Base-by-base conservation (phyloP, 163 green algal genomes). In the Scenedesmus sp. region DNA sequence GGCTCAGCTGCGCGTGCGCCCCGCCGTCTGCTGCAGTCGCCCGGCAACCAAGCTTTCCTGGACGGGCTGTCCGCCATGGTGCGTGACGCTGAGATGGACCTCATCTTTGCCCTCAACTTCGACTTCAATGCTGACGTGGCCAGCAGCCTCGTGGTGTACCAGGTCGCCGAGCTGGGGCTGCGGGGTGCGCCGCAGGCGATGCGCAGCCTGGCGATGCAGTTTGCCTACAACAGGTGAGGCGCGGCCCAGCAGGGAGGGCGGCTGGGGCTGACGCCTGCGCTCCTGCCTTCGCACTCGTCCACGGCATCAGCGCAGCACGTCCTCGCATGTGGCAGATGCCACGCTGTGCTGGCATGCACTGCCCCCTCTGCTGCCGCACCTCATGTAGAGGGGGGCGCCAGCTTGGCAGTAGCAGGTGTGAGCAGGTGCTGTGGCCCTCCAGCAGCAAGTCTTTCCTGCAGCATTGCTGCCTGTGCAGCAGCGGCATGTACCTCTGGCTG, bases 91-190 rank as follows among this genome's bases (percentile, higher is more conserved):
- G 85, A 90, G 70, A 72, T 76, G 70, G 61, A 56, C 20, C 30
- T 90, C 22, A 46, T 90, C 24, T 72, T 90, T 5, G 70, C 46
- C 15, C 61, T 84, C 42, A 83, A 83, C 85, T 90, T 90, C 78
- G 85, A 83, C 70, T 84, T 90, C n/a, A 84, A 84, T n/a, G 15
- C 53, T 2, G 85, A 84, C 26, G 68, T 90, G 43, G n/a, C 85
- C 59, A 42, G 30, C 42, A 83, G 42, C 51, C 51, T 76, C 2
- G 70, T 59, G 4, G 30, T 70, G 10, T 90, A 49, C 3, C 42
- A 73, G 46, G 22, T 90, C 16, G 0, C 6, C 0, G 85, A 84
- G 35, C 85, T 90, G n/a, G 85, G 68, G 13, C 70, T 90, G 43
- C 44, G n/a, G n/a, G 68, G 59, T 24, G n/a, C 15, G 43, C 18